phyloP scores from a whole-genome alignment of 2,329 filamentous ascomycete species.

The Penicillium psychrosexuale region DNA sequence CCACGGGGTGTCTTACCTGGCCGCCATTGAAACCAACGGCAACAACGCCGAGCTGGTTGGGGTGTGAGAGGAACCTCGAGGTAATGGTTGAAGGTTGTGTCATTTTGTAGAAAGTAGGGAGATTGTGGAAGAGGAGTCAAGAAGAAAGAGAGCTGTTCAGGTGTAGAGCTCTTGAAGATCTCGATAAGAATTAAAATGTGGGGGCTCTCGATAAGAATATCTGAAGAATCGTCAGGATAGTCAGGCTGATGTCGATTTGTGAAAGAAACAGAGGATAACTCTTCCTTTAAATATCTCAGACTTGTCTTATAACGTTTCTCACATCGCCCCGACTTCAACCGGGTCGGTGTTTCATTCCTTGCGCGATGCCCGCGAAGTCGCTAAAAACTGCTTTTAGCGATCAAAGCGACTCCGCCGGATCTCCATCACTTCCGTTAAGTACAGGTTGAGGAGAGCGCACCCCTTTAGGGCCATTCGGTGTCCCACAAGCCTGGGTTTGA shows the following conservation, averaged over 20 bases:
- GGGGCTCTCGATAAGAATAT: background rate
- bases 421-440: slow-evolving; percentile 46
- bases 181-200: slow-evolving; percentile 24
- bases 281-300: background rate
- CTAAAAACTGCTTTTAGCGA: slow-evolving; percentile 50
- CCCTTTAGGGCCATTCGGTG: slow-evolving; percentile 25
- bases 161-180: slow-evolving; percentile 6
- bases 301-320: slow-evolving; percentile 7
- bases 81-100: slow-evolving; percentile 57
- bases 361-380: slow-evolving; percentile 27
- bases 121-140: background rate
- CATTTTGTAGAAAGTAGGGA: slow-evolving; percentile 38
- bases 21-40: slow-evolving; percentile 96
- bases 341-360: slow-evolving; percentile 14
- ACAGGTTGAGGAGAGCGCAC: slow-evolving; percentile 45
- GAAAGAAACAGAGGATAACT: background rate
- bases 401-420: slow-evolving; percentile 27
- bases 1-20: slow-evolving; percentile 61
- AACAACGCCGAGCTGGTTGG: slow-evolving; percentile 81
- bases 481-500: slow-evolving; percentile 24
- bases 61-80: slow-evolving; percentile 74
- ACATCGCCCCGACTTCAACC: slow-evolving; percentile 9
- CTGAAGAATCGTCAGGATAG: background rate
- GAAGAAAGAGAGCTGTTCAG: slow-evolving; percentile 11
- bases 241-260: background rate